These are phyloP conservation scores for Coemansia sp. DNA, from an alignment of 192 early-diverging fungal genomes.

Conservation along the genomic window DNA sequence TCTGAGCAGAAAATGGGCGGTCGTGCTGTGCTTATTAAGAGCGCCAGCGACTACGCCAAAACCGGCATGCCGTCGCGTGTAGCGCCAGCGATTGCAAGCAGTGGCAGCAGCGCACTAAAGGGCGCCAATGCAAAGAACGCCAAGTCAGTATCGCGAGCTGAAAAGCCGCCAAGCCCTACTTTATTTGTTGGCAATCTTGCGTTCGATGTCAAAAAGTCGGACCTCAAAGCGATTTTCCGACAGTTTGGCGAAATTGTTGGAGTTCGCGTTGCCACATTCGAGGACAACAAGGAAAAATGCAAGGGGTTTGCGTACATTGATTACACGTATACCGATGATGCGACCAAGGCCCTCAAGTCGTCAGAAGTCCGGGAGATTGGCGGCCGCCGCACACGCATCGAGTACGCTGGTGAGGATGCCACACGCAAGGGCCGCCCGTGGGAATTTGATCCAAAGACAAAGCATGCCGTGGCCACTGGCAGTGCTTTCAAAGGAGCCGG, in stretches of 20 bases:
- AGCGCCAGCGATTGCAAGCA: background rate
- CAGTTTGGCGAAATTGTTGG: conserved; percentile 60
- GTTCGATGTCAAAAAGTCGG: conserved; percentile 53
- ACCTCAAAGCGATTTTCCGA: conserved; percentile 56
- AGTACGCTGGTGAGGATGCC: conserved; percentile 66
- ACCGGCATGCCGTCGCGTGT: conserved; percentile 51
- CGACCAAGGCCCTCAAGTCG: conserved; percentile 59
- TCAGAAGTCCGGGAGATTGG: conserved; percentile 54
- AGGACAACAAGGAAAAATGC: conserved; percentile 69
- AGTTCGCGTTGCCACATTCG: conserved; percentile 68
- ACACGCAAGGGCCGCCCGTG: conserved; percentile 64
- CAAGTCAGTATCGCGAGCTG: background rate
- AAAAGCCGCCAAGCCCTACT: conserved; percentile 56
- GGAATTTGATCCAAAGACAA: conserved; percentile 48
- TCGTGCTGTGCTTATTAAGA: conserved; percentile 64
- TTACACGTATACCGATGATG: conserved; percentile 58
- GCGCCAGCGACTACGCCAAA: conserved; percentile 57
- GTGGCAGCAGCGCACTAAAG: conserved; percentile 7
- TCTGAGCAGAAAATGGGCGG: conserved; percentile 59
- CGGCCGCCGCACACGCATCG: conserved; percentile 57
- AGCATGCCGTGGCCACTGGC: conserved; percentile 2
- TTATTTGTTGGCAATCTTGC: conserved; percentile 67
- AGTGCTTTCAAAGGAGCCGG: background rate
- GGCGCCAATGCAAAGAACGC: background rate
- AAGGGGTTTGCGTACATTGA: conserved; percentile 75